Conservation (phyloP, 2,329 filamentous ascomycete species). For the Macroventuria anomochaeta region DNA sequence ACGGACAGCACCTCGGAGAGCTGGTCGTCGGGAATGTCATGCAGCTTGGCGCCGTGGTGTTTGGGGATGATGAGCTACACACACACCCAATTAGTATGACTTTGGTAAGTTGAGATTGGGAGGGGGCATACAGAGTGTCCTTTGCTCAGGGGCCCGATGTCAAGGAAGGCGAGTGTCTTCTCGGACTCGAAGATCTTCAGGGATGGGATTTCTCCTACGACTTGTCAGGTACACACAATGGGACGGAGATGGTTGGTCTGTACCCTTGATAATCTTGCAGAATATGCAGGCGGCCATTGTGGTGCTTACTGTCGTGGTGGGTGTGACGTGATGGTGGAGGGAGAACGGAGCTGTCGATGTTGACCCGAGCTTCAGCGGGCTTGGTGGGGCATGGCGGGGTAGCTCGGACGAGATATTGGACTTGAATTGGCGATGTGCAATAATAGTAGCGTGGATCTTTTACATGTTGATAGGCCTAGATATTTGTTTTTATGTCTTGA, state of each 20-base stretch:
- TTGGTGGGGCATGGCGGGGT: conserved; percentile 31
- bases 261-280: conserved; percentile 98
- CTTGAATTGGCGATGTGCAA: background rate
- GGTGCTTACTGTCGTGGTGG: conserved; percentile 35
- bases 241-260: background rate
- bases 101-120: background rate
- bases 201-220: conserved; percentile 88
- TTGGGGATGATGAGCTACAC: conserved; percentile 94
- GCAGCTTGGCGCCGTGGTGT: conserved; percentile 87
- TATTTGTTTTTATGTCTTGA: background rate
- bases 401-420: conserved; percentile 8
- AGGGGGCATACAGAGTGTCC: conserved; percentile 78
- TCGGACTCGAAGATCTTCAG: conserved; percentile 97
- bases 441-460: background rate
- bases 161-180: conserved; percentile 92
- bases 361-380: conserved; percentile 19
- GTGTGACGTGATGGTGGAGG: conserved; percentile 31
- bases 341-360: conserved; percentile 9
- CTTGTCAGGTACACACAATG: conserved; percentile 12
- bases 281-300: conserved; percentile 82
- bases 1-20: conserved; percentile 83
- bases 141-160: conserved; percentile 86
- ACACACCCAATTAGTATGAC: background rate
- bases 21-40: conserved; percentile 90
- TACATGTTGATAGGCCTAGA: too few relatives aligned